Base-by-base conservation (phyloP, 257 asterid genomes). In the Striga asiatica region DNA sequence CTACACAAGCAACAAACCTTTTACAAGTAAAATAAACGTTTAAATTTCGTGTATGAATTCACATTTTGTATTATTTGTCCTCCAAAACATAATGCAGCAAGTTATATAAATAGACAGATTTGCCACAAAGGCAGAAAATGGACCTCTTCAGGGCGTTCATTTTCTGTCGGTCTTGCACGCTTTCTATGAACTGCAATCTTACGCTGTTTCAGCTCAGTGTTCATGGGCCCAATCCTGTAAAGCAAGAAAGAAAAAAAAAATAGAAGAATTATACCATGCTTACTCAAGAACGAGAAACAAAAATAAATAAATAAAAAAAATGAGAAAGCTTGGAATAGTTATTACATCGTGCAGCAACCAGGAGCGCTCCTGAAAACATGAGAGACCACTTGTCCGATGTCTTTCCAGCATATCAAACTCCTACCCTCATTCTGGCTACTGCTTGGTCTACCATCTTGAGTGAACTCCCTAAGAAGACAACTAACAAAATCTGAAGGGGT, bases 221-320 rank as follows among this genome's bases (percentile, higher is more conserved):
- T 72, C 97, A 92, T 84, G 41, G 99, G 97, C 61, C 97, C 99
- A 75, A 82, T 56, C 97, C 99, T 92, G 80, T 38, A 32, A 51
- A 29, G 38, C 37, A 65, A 3, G 43, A 20, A 16, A 46, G 3
- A 29, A 16, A 49, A 6, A 39, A 38, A n/a, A 39, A 24, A 18
- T n/a, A 50, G 32, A 27, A 27, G 32, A 4, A 18, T 18, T 56
- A 16, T 8, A 9, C 38, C n/a, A n/a, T 61, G 43, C 18, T 51
- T 18, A 20, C 18, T 24, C 43, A 49, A 24, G 12, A 56, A n/a
- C n/a, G n/a, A n/a, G n/a, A n/a, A n/a, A n/a, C n/a, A n/a, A n/a
- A n/a, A n/a, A n/a, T n/a, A 66, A 54, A 65, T 23, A 39, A 3
- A 50, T 2, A 48, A 47, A 5, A 7, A 37, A 57, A 37, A 22